Base-by-base conservation (phyloP, 192 early-diverging fungal species). In the Coemansia sp. region DNA sequence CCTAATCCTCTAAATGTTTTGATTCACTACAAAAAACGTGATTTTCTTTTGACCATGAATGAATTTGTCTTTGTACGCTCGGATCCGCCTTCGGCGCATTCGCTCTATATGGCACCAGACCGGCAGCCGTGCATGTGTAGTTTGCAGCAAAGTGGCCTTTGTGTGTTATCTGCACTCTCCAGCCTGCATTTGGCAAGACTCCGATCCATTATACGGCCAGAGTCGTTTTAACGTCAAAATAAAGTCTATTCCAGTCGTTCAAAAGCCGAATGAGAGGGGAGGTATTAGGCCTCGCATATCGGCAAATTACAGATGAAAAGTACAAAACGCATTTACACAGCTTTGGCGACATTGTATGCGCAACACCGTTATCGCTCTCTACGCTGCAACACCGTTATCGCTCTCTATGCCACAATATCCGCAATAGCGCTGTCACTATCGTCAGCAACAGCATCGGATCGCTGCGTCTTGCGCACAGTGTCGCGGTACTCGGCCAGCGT, bases 401-500 rank as follows among this genome's bases (percentile, higher is more conserved):
- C n/a, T n/a, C n/a, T n/a, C n/a, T n/a, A n/a, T n/a, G n/a, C n/a
- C n/a, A n/a, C n/a, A n/a, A n/a, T n/a, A n/a, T n/a, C n/a, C n/a
- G n/a, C n/a, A n/a, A n/a, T n/a, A 38, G 35, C 12, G 5, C 16
- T 44, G n/a, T 22, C 16, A 44, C 7, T n/a, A 8, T 44, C 42
- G 6, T 19, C 18, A n/a, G 16, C 42, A n/a, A 7, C 42, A 5
- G 21, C 22, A 18, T 53, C 28, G 31, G 31, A n/a, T 7, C 31
- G 28, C 51, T 33, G 31, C 11, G 51, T 16, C 49, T 72, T 72
- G 51, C 58, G 65, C 54, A 72, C 52, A 7, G 62, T 69, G 22
- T 79, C 76, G 28, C 54, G 56, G 56, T 65, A 72, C 43, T 79
- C 76, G 19, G 76, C 69, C 23, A 62, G 64, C 5, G 72, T 80